These are phyloP conservation scores for Blastocystis sp. DNA, from an alignment of 352 stramenopile genomes.

Conservation along the genomic window DNA sequence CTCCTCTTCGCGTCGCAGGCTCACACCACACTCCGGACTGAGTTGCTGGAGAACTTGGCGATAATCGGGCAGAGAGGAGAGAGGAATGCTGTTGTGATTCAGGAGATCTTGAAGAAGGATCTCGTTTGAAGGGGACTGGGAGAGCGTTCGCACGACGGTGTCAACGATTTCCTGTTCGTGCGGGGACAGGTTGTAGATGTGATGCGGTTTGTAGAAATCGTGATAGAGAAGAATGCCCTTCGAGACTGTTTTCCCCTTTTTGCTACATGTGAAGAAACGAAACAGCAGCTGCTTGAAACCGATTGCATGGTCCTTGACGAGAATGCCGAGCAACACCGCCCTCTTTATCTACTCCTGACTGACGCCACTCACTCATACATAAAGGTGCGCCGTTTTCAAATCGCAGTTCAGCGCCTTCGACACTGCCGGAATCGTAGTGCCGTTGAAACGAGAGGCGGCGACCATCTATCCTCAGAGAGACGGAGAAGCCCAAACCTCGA, in stretches of 20 bases:
- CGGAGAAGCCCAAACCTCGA: neutral
- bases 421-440: neutral
- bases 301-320: constrained; percentile 42
- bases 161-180: neutral
- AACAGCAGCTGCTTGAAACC: neutral
- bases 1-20: neutral
- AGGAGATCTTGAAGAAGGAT: neutral
- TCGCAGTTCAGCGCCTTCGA: constrained; percentile 4
- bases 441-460: neutral
- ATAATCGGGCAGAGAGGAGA: neutral
- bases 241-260: neutral
- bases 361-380: neutral
- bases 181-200: neutral
- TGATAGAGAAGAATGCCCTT: constrained; percentile 34
- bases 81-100: neutral
- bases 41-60: neutral
- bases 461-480: neutral
- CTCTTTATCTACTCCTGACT: constrained; percentile 5
- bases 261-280: neutral
- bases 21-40: neutral
- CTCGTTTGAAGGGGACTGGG: neutral
- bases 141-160: neutral
- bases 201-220: constrained; percentile 10
- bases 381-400: constrained; percentile 59
- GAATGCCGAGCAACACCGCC: constrained; percentile 1